Evolutionary conservation across 768 basidiomycete genomes (phyloP), one percentile per base, ranked within the genome.

Genomic region (Mycena floridula): DNA sequence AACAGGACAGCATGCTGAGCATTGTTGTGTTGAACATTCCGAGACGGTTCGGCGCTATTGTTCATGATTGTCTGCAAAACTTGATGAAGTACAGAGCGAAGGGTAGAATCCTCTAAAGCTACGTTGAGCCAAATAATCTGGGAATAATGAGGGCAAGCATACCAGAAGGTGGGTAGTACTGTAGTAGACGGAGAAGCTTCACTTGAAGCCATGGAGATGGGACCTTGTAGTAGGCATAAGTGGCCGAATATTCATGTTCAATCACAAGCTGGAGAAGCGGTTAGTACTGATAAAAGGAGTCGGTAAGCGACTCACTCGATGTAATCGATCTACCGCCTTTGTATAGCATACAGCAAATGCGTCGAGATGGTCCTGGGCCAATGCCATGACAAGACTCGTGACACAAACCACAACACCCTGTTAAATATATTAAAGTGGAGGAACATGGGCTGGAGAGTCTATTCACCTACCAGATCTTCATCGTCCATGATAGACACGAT

Each of bases 1-100:
- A 98, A 99, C 12, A 99, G 76, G n/a, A 99, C 82, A 1, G 96
- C 89, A 58, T 98, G 92, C 58, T 96, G 95, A 8, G 95, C 96
- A 55, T 99, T 99, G 62, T 95, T 97, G 58, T 99, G 96, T 59
- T 99, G 96, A 11, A 97, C 89, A 53, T 98, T 97, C 51, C 89
- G 76, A 9, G 91, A 85, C 7, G 87, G 86, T 57, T 96, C 94
- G 7, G 90, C 85, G 55, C 87, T 82, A 56, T 85, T 93, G 54
- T 85, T 86, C 79, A 98, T 91, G 59, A 92, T 82, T 6, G 85
- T 85, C 56, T 91, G 85, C 43, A 99, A 69, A 8, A 96, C 87
- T 50, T 87, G 75, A 50, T 89, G 80, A 37, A 99, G 66, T 25
- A 85, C 81, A 20, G 76, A 73, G 20, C 81, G 78, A 49, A 95